phyloP scores from a whole-genome alignment of 78 protist species.

The Tieghemostelium lacteum region DNA sequence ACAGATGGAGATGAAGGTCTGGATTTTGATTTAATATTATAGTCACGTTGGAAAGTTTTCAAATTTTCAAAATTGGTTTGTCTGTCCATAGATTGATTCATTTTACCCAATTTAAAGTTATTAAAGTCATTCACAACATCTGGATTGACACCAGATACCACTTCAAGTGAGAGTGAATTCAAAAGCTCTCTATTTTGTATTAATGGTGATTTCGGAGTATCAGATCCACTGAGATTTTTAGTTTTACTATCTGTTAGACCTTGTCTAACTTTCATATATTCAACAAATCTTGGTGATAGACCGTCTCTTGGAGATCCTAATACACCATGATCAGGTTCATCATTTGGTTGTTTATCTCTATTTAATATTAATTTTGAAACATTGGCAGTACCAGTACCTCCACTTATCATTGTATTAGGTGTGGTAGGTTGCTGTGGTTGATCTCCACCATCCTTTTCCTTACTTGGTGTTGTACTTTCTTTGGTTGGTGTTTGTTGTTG shows the following conservation, averaged over 20 bases:
- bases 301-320: conserved; percentile 69
- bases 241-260: neutral
- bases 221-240: neutral
- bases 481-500: conserved; percentile 15
- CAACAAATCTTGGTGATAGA: conserved; percentile 57
- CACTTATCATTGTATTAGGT: neutral
- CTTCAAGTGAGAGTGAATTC: conserved; percentile 40
- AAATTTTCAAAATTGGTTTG: conserved; percentile 20
- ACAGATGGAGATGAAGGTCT: conserved; percentile 63
- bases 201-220: conserved; percentile 39
- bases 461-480: neutral
- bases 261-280: conserved; percentile 12
- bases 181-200: conserved; percentile 7
- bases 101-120: conserved; percentile 13
- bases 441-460: neutral
- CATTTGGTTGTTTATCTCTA: neutral
- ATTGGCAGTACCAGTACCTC: neutral
- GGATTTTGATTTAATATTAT: conserved; percentile 11
- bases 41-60: conserved; percentile 29
- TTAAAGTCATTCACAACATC: conserved; percentile 47
- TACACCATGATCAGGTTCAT: conserved; percentile 27
- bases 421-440: conserved; percentile 1
- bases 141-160: conserved; percentile 31
- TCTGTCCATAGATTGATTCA: conserved; percentile 5
- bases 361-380: conserved; percentile 33